Base-by-base conservation (phyloP, 2,329 filamentous ascomycete species). In the Diaporthe citri region DNA sequence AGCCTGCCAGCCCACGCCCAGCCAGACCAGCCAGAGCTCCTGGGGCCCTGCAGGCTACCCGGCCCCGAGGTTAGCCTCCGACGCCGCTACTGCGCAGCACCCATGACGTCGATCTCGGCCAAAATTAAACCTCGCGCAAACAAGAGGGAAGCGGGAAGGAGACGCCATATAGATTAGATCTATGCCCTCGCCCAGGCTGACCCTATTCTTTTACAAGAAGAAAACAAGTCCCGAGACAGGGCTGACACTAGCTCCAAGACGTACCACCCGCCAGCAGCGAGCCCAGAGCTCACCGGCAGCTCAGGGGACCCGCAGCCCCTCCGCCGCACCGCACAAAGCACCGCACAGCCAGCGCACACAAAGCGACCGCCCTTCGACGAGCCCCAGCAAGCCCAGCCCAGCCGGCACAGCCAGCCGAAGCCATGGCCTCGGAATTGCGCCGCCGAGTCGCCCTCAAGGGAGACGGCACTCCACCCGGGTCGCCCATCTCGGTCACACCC, bases 401-500 rank as follows among this genome's bases (percentile, higher is more conserved):
- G 46, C 41, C 48, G 57, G 64, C 66, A 62, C 46, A 36, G 66
- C 28, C 28, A 31, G 28, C 72, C 57, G 31, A 10, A 56, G 48
- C 51, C 69, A 76, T 76, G 75, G 75, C 75, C 22, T 75, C 75
- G 36, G 73, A 75, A 71, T 71, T 76, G 64, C 76, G 77, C 28
- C 43, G 75, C 25, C 59, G 78, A 15, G 74, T 79, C 72, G 80
- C 75, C 70, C 76, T 78, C 43, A 72, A 34, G 31, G 69, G 62
- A 55, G 78, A 81, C 60, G 78, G 81, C 43, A 75, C 78, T 10
- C 74, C 78, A 25, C 80, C 82, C 56, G 82, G 83, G 46, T 77
- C 81, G 22, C 77, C 81, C 31, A 62, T 48, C 28, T 59, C 74
- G 13, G 80, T 73, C 43, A 64, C 73, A 25, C 70, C 82, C 4